Percentiles rank a stretch among this genome's conserved stretches.
phyloP scores from a whole-genome alignment of 2,329 filamentous ascomycete species.

The Aspergillus viridinutans region DNA sequence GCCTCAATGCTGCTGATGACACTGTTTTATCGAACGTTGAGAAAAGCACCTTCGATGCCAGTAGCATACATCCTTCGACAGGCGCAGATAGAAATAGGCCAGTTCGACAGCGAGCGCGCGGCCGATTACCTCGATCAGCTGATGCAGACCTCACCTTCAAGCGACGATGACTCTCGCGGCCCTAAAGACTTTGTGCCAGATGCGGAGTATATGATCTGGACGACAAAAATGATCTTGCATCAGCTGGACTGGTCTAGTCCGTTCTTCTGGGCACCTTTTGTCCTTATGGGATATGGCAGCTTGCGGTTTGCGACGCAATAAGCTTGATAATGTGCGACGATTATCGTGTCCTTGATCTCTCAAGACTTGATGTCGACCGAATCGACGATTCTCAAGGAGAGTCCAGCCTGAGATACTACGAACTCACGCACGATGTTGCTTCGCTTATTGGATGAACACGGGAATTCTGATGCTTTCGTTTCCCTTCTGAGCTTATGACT shows the following conservation, averaged over 20 bases:
- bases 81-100: constrained; percentile 17
- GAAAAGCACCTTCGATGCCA: constrained; percentile 3
- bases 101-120: constrained; percentile 15
- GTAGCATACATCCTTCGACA: constrained; percentile 13
- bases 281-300: constrained; percentile 19
- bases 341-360: too few species aligned
- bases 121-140: constrained; percentile 15
- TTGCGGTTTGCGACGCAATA: constrained; percentile 11
- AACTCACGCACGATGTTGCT: too few species aligned
- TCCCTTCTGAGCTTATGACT: too few species aligned
- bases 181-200: constrained; percentile 19
- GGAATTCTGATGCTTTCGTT: too few species aligned
- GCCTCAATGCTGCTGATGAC: constrained; percentile 24
- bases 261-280: constrained; percentile 23
- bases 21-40: constrained; percentile 20
- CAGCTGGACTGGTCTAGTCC: constrained; percentile 23
- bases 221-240: constrained; percentile 17
- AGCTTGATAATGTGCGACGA: too few species aligned
- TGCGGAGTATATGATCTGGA: constrained; percentile 15
- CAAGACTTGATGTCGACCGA: too few species aligned
- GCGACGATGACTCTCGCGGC: neutral
- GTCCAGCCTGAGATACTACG: too few species aligned
- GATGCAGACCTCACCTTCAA: constrained; percentile 10
- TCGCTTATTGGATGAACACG: too few species aligned
- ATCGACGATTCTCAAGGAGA: too few species aligned